phyloP scores from a whole-genome alignment of 495 filamentous ascomycete genomes.

The Penicillium goetzii region DNA sequence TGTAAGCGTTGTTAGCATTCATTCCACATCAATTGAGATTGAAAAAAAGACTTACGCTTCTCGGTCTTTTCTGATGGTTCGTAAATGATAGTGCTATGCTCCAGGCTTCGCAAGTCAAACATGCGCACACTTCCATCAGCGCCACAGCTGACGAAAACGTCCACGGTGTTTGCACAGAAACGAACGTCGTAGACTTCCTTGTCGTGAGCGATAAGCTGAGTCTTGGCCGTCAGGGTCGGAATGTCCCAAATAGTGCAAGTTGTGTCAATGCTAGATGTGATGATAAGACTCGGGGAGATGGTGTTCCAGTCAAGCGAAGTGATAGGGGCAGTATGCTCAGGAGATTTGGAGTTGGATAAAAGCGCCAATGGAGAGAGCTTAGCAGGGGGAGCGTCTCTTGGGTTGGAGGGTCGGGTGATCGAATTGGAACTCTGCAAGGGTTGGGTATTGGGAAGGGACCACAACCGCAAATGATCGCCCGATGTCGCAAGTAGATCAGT shows the following conservation, averaged over 20 bases:
- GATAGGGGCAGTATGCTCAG: slow-evolving; percentile 94
- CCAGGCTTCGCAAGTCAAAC: slow-evolving; percentile 96
- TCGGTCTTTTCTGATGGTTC: slow-evolving; percentile 91
- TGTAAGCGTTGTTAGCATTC: slow-evolving; percentile 4
- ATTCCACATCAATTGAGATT: background rate
- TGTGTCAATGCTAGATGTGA: slow-evolving; percentile 97
- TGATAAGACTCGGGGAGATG: slow-evolving; percentile 92
- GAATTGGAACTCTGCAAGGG: slow-evolving; percentile 62
- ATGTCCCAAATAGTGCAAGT: slow-evolving; percentile 99
- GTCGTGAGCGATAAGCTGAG: slow-evolving; percentile 96
- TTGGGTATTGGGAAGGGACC: slow-evolving; percentile 75
- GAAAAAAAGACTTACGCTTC: slow-evolving; percentile 58
- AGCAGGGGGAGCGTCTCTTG: slow-evolving; percentile 66
- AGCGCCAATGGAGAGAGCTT: slow-evolving; percentile 94
- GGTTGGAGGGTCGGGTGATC: slow-evolving; percentile 69
- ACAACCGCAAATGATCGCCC: slow-evolving; percentile 92
- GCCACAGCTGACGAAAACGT: slow-evolving; percentile 97
- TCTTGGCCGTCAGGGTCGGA: slow-evolving; percentile 95
- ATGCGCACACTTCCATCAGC: slow-evolving; percentile 98
- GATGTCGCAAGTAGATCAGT: slow-evolving; percentile 96
- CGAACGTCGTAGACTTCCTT: slow-evolving; percentile 99
- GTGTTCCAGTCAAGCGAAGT: slow-evolving; percentile 98
- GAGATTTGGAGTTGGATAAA: slow-evolving; percentile 96
- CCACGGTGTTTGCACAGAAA: slow-evolving; percentile 93
- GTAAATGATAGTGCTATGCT: slow-evolving; percentile 99